Evolutionary conservation across 495 filamentous ascomycete species (phyloP).

Genomic region (Lophiotrema nucula): DNA sequence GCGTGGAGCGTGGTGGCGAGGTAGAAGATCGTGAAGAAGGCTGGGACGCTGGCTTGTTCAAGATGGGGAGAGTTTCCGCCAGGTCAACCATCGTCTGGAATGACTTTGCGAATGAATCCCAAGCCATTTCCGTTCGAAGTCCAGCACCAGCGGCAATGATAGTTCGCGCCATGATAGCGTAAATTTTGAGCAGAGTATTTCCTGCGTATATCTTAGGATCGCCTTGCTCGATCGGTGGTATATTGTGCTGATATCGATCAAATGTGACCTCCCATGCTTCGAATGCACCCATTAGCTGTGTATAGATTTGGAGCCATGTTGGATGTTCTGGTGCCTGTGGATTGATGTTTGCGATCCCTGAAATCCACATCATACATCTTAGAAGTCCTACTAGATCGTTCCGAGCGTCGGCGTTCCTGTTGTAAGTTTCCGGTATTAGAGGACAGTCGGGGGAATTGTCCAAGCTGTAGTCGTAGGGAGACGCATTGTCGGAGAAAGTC

Average conservation of each 20-base stretch:
- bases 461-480: constrained; percentile 28
- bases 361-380: constrained; percentile 34
- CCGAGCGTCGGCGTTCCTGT: constrained; percentile 15
- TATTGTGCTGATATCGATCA: constrained; percentile 22
- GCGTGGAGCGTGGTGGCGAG: constrained; percentile 10
- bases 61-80: constrained; percentile 24
- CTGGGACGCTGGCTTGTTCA: constrained; percentile 3
- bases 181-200: constrained; percentile 31
- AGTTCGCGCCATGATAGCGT: constrained; percentile 18
- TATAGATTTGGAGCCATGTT: constrained; percentile 18
- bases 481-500: constrained; percentile 34
- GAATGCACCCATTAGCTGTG: constrained; percentile 20
- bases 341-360: constrained; percentile 24
- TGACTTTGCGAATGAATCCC: constrained; percentile 22
- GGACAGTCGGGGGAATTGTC: constrained; percentile 23
- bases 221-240: constrained; percentile 15
- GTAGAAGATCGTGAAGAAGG: constrained; percentile 12
- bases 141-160: constrained; percentile 17
- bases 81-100: constrained; percentile 31
- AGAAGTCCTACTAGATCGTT: constrained; percentile 30
- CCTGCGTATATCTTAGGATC: constrained; percentile 31
- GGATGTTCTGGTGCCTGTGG: constrained; percentile 16
- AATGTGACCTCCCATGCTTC: constrained; percentile 20
- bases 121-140: constrained; percentile 16
- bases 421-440: constrained; percentile 15